These are phyloP conservation scores for Xylariaceae sp. DNA, from an alignment of 2,329 filamentous ascomycete genomes.

Conservation along the genomic window DNA sequence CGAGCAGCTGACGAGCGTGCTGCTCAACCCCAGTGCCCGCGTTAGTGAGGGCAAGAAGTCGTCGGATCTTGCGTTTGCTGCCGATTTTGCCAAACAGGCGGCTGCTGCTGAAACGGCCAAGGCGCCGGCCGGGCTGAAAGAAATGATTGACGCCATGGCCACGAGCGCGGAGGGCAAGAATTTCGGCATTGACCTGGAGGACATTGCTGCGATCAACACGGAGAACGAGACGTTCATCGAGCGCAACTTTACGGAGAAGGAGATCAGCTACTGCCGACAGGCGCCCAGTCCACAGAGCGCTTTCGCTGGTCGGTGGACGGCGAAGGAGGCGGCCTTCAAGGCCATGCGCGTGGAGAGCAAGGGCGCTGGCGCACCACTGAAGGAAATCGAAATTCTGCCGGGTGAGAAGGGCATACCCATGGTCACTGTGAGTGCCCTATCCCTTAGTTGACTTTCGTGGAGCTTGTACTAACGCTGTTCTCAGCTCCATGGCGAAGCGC, in stretches of 20 bases:
- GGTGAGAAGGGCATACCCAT: conserved; percentile 75
- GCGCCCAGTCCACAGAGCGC: conserved; percentile 76
- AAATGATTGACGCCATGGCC: conserved; percentile 71
- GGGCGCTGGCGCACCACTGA: conserved; percentile 82
- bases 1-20: conserved; percentile 75
- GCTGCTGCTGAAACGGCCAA: conserved; percentile 39
- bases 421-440: conserved; percentile 62
- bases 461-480: conserved; percentile 28
- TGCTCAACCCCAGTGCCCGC: conserved; percentile 89
- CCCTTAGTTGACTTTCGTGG: conserved; percentile 1
- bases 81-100: conserved; percentile 59
- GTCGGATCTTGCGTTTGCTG: conserved; percentile 64
- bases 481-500: conserved; percentile 80
- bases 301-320: conserved; percentile 92
- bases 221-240: conserved; percentile 90
- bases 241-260: conserved; percentile 82
- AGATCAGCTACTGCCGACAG: conserved; percentile 80
- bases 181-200: conserved; percentile 91
- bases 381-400: conserved; percentile 87
- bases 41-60: conserved; percentile 83
- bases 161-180: conserved; percentile 46
- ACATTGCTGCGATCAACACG: conserved; percentile 79
- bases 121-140: conserved; percentile 57
- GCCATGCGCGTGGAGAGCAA: conserved; percentile 79
- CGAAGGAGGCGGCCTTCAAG: conserved; percentile 99